These are phyloP conservation scores for Ramalina peruviana DNA, from an alignment of 495 filamentous ascomycete species.

Conservation along the genomic window DNA sequence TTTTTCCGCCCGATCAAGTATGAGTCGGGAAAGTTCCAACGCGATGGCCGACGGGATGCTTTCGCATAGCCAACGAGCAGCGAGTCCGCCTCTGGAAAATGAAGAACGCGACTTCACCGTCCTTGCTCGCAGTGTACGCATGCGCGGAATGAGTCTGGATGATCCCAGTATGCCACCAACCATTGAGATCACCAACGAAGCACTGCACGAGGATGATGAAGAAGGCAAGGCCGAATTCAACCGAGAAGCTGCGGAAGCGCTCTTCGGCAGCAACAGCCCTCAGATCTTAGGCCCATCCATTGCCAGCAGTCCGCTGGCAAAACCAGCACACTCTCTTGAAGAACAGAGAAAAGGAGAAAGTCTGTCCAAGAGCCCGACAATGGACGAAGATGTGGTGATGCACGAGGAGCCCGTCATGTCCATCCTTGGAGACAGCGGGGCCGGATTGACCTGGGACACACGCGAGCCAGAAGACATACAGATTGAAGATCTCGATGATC, in stretches of 20 bases:
- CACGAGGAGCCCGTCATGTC: slow-evolving; percentile 27
- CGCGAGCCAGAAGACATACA: slow-evolving; percentile 69
- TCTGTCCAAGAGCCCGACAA: slow-evolving; percentile 1
- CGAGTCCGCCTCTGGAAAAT: slow-evolving; percentile 78
- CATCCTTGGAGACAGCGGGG: slow-evolving; percentile 29
- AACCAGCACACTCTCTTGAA: slow-evolving; percentile 8
- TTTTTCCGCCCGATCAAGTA: slow-evolving; percentile 35
- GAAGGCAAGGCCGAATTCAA: slow-evolving; percentile 32
- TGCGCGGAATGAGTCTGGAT: slow-evolving; percentile 44
- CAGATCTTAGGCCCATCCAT: slow-evolving; percentile 12
- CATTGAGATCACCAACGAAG: slow-evolving; percentile 13
- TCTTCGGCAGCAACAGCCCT: slow-evolving; percentile 35
- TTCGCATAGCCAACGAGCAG: slow-evolving; percentile 52
- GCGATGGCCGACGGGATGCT: slow-evolving; percentile 26
- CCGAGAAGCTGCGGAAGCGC: slow-evolving; percentile 36
- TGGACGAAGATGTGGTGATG: slow-evolving; percentile 28
- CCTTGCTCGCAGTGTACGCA: slow-evolving; percentile 75
- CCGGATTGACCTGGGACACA: slow-evolving; percentile 24
- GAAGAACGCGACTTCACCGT: slow-evolving; percentile 96
- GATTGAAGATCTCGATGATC: slow-evolving; percentile 82
- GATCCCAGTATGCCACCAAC: slow-evolving; percentile 26
- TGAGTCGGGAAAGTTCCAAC: slow-evolving; percentile 21
- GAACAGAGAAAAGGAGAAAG: slow-evolving; percentile 1
- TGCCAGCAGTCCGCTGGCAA: slow-evolving; percentile 25
- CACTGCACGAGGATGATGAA: slow-evolving; percentile 26